Percentiles rank a stretch among this genome's conserved stretches.
phyloP scores from a whole-genome alignment of 2,329 filamentous ascomycete genomes.

The Epichloe scottii region DNA sequence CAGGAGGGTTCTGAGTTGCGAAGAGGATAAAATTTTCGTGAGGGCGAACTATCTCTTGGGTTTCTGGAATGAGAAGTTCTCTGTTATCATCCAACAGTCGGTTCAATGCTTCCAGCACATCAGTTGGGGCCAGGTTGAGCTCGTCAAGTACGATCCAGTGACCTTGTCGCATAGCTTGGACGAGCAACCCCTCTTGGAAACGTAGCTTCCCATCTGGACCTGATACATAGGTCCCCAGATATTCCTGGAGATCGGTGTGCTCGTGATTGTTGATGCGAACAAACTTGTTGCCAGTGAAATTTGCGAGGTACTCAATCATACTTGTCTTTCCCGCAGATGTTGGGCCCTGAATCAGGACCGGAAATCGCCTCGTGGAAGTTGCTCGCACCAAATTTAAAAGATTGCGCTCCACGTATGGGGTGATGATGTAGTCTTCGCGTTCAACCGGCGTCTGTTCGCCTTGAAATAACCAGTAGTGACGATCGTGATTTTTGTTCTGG shows the following conservation, averaged over 20 bases:
- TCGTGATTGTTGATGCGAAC: slow-evolving; percentile 99
- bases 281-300: slow-evolving; percentile 90
- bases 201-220: slow-evolving; percentile 69
- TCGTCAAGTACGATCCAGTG: slow-evolving; percentile 99
- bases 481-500: slow-evolving; percentile 46
- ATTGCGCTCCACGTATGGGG: slow-evolving; percentile 87
- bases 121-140: slow-evolving; percentile 89
- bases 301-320: slow-evolving; percentile 98
- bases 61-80: slow-evolving; percentile 90
- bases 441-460: slow-evolving; percentile 53
- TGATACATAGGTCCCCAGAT: slow-evolving; percentile 88
- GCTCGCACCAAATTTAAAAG: slow-evolving; percentile 88
- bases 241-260: slow-evolving; percentile 95
- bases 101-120: slow-evolving; percentile 93
- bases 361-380: slow-evolving; percentile 82
- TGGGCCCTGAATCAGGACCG: slow-evolving; percentile 88
- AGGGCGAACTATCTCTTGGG: slow-evolving; percentile 82
- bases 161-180: slow-evolving; percentile 82
- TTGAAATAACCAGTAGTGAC: slow-evolving; percentile 82
- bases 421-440: slow-evolving; percentile 88
- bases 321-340: slow-evolving; percentile 97
- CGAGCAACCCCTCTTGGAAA: slow-evolving; percentile 89
- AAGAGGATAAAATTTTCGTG: slow-evolving; percentile 97
- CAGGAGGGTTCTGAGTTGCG: slow-evolving; percentile 92
- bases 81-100: slow-evolving; percentile 91